Percentiles rank a stretch among this genome's conserved stretches.
Evolutionary conservation across 2,329 filamentous ascomycete genomes (phyloP).

Genomic region (Epichloe typhina): DNA sequence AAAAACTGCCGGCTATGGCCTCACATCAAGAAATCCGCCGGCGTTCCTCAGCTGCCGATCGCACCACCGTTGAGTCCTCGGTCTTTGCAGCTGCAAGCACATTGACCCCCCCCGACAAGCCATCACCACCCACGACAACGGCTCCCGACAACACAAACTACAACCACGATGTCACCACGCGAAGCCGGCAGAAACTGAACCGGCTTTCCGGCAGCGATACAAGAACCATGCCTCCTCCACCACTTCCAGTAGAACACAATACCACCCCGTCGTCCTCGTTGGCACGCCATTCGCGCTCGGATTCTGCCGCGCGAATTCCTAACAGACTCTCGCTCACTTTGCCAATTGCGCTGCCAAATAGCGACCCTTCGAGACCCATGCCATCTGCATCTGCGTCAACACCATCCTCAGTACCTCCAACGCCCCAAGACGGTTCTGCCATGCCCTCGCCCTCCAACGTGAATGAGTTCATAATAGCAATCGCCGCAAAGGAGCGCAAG

Average conservation of each 20-base stretch:
- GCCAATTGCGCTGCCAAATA: conserved; percentile 43
- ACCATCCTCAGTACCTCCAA: conserved; percentile 32
- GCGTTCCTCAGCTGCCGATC: conserved; percentile 26
- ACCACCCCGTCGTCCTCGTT: conserved; percentile 22
- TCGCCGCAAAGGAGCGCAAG: conserved; percentile 81
- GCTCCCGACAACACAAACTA: neutral
- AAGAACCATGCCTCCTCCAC: conserved; percentile 22
- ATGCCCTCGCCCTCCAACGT: conserved; percentile 38
- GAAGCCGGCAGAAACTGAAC: neutral
- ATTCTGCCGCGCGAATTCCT: conserved; percentile 39
- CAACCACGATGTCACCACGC: neutral
- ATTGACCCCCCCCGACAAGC: conserved; percentile 11
- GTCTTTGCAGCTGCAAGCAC: conserved; percentile 9
- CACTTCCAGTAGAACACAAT: conserved; percentile 24
- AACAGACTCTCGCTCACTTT: conserved; percentile 49
- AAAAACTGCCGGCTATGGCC: conserved; percentile 20
- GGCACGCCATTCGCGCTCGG: conserved; percentile 36
- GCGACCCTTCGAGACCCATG: conserved; percentile 37
- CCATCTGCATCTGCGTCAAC: conserved; percentile 25
- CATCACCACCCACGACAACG: conserved; percentile 4
- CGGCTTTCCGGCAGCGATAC: conserved; percentile 2
- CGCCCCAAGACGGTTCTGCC: conserved; percentile 32
- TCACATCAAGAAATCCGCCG: conserved; percentile 26
- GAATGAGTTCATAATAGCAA: conserved; percentile 67
- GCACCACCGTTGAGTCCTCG: conserved; percentile 16